phyloP scores from a whole-genome alignment of 345 rosid species.

The Lumnitzera racemosa region DNA sequence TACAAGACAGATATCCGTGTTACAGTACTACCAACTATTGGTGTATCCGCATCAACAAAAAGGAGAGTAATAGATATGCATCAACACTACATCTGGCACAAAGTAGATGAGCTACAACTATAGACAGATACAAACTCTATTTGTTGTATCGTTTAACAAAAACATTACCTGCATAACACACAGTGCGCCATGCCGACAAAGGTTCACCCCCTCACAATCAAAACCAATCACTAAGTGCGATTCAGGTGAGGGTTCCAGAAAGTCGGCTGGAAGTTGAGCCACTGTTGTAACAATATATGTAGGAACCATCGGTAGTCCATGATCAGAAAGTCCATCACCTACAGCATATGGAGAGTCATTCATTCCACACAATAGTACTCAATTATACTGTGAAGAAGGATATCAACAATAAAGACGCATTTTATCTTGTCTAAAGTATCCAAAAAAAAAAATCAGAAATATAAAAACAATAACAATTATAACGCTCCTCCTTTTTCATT shows the following conservation, averaged over 20 bases:
- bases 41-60: background rate
- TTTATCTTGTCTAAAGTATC: too few relatives aligned
- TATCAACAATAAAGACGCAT: too few relatives aligned
- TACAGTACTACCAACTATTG: too few relatives aligned
- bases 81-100: background rate
- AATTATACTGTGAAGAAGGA: too few relatives aligned
- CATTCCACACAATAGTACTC: too few relatives aligned
- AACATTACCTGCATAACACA: slow-evolving; percentile 84
- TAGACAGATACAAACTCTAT: background rate
- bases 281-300: slow-evolving; percentile 56
- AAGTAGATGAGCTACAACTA: background rate
- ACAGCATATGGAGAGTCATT: background rate
- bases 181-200: slow-evolving; percentile 72
- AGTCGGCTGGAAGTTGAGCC: slow-evolving; percentile 73
- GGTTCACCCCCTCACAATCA: slow-evolving; percentile 92
- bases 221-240: slow-evolving; percentile 62
- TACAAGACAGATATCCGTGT: too few relatives aligned
- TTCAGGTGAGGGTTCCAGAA: slow-evolving; percentile 62
- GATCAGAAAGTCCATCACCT: slow-evolving; percentile 42
- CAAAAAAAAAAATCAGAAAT: too few relatives aligned
- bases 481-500: too few relatives aligned
- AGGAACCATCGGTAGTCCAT: slow-evolving; percentile 43
- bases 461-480: too few relatives aligned
- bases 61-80: background rate
- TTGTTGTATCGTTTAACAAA: background rate